Base-by-base conservation (phyloP, 2,329 filamentous ascomycete genomes). In the Cladosporium sp. region DNA sequence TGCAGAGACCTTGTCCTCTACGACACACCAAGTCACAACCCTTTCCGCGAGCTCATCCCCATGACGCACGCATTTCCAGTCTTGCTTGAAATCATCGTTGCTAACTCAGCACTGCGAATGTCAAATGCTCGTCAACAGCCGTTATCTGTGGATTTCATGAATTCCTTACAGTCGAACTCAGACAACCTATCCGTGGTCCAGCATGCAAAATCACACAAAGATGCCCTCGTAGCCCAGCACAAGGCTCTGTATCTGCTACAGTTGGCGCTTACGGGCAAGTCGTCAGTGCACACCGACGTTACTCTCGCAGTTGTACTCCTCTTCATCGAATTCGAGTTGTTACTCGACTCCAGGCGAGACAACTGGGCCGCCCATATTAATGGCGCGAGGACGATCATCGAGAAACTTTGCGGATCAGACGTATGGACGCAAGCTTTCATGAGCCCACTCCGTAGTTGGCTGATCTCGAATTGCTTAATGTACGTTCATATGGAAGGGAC, bases 1-100 rank as follows among this genome's bases (percentile, higher is more conserved):
- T 81, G 78, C 62, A 72, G 75, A 60, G 78, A 80, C 56, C 71
- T 82, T 52, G 70, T 75, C 0, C 63, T 76, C 3, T 75, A 77
- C 58, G 71, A 76, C 25, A 60, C 67, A 22, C 66, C 66, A 25
- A 67, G 69, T 1, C 65, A 69, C 13, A 78, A 78, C 32, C 73
- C 73, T 0, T 75, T 75, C 49, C 71, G 73, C 27, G 70, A 75
- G 47, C 65, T 78, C 6, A 70, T 76, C 18, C 68, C 71, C 5
- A 62, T 75, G 40, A 71, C 73, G 12, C 67, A 66, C 16, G 65
- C 67, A 18, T 70, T 73, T 36, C 71, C 73, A 5, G 62, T 74
- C 19, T 63, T 78, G 9, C 64, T 73, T 20, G 66, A 76, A 36
- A 69, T 73, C 36, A 69, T 77, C 27, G 61, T 74, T 30, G 73